Evolutionary conservation across 2,329 filamentous ascomycete genomes (phyloP), one percentile per base, ranked within the genome.

Genomic region (Atkinsonella hypoxylon): DNA sequence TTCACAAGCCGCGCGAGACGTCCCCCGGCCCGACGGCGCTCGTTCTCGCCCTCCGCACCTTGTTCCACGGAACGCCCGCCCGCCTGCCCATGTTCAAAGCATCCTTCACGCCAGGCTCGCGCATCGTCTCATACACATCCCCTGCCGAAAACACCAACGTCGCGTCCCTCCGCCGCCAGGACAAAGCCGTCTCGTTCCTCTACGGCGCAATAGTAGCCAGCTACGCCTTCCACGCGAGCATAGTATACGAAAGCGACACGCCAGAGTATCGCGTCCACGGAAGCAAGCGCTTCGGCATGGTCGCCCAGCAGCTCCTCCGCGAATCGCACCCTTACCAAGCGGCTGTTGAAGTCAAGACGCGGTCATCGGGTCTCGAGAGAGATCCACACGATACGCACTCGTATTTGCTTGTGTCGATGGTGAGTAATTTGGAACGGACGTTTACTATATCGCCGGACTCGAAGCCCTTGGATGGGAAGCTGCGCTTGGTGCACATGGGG

Each of bases 221-320:
- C 64, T 95, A 94, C 77, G 91, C 87, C 18, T 81, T 97, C 61
- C 91, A 97, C 62, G 87, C 90, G 31, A 82, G 84, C 41, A 76
- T 97, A 3, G 89, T 97, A 20, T 89, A 87, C 58, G 89, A 96
- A 69, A 93, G 87, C 65, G 91, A 97, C 65, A 94, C 90, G 0
- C 72, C 79, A 0, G 84, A 81, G 56, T 91, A 91, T 66, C 83
- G 91, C 54, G 78, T 80, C 57, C 83, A 85, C 60, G 91, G 91
- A 12, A 74, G 75, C 32, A 79, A 85, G 62, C 78, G 91, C 18
- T 97, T 97, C 68, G 77, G 82, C 51, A 88, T 95, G 79, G 89
- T 89, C 0, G 90, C 89, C 0, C 76, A 81, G 48, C 82, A 89
- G 59, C 77, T 91, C 8, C 68, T 95, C n/a, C 66, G 68, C 52